Percentiles rank a stretch among this genome's conserved stretches.
Conservation (phyloP, 2,329 filamentous ascomycete genomes). For the Paraphoma chrysanthemicola region DNA sequence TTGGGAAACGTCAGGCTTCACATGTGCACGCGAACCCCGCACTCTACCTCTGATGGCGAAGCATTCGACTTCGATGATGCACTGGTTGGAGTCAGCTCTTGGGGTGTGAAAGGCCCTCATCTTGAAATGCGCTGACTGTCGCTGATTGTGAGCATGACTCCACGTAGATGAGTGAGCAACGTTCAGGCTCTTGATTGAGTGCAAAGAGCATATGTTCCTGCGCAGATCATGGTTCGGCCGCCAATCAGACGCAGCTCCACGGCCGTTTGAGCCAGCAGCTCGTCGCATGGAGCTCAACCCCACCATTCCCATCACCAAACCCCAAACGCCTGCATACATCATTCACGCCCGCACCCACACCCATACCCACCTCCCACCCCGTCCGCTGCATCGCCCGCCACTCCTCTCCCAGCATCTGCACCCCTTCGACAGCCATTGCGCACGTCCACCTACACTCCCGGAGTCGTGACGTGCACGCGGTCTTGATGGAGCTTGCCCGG, state of each 20-base stretch:
- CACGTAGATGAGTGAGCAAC: constrained; percentile 11
- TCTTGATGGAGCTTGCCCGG: constrained; percentile 63
- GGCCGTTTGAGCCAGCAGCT: neutral
- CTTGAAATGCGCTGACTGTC: neutral
- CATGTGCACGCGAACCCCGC: constrained; percentile 35
- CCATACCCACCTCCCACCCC: constrained; percentile 7
- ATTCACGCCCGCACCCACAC: no score
- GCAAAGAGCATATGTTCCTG: constrained; percentile 16
- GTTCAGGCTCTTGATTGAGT: constrained; percentile 18
- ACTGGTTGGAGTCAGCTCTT: neutral
- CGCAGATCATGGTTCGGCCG: constrained; percentile 25
- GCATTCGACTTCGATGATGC: neutral
- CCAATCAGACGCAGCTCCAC: constrained; percentile 28
- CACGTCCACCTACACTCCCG: constrained; percentile 14
- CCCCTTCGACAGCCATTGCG: constrained; percentile 13
- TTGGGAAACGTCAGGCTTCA: constrained; percentile 30
- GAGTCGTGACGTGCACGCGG: constrained; percentile 30
- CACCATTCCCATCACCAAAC: constrained; percentile 44
- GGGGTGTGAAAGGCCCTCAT: neutral
- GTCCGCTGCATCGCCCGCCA: constrained; percentile 35
- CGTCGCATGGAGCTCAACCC: constrained; percentile 38
- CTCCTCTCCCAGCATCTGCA: constrained; percentile 11
- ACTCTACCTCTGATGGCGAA: constrained; percentile 7
- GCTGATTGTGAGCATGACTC: neutral
- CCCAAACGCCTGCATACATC: constrained; percentile 18